Conservation (phyloP, 2,329 filamentous ascomycete species). For the Colletotrichum magnum region DNA sequence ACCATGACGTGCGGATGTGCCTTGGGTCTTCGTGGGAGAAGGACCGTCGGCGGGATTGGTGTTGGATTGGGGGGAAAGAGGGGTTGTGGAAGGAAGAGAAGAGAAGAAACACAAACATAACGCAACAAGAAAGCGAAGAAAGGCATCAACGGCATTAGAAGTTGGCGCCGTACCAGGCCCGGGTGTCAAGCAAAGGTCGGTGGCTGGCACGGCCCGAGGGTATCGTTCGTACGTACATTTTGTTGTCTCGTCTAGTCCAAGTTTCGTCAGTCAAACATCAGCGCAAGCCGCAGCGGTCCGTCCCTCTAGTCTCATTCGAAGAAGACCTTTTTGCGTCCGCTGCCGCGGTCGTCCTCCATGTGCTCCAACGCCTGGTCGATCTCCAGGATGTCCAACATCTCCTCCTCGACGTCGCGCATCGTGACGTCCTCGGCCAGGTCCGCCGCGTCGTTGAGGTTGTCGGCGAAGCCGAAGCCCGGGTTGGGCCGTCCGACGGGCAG, state of each 20-base stretch:
- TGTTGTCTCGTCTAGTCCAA: conserved; percentile 38
- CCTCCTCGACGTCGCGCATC: conserved; percentile 68
- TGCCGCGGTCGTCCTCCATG: conserved; percentile 65
- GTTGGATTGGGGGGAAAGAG: conserved; percentile 3
- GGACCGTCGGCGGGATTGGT: background rate
- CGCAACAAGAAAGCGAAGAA: background rate
- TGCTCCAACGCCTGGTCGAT: conserved; percentile 72
- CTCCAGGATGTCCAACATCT: conserved; percentile 76
- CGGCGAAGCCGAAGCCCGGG: conserved; percentile 64
- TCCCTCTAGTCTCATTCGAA: conserved; percentile 56
- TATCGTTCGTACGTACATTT: conserved; percentile 60
- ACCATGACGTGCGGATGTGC: conserved; percentile 76
- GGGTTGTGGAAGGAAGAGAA: background rate
- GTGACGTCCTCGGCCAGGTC: conserved; percentile 65
- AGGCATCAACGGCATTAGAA: conserved; percentile 33
- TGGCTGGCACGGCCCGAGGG: conserved; percentile 45
- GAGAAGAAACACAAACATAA: no score
- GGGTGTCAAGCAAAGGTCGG: background rate
- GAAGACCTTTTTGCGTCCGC: conserved; percentile 66
- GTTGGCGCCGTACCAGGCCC: conserved; percentile 19
- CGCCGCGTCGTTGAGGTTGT: conserved; percentile 66
- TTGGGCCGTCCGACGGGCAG: conserved; percentile 48
- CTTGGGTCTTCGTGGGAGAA: conserved; percentile 10
- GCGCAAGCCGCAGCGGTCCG: conserved; percentile 1
- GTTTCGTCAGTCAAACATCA: conserved; percentile 37